Evolutionary conservation across 441 rosid genomes (phyloP).

Genomic region (Adansonia gregorii): DNA sequence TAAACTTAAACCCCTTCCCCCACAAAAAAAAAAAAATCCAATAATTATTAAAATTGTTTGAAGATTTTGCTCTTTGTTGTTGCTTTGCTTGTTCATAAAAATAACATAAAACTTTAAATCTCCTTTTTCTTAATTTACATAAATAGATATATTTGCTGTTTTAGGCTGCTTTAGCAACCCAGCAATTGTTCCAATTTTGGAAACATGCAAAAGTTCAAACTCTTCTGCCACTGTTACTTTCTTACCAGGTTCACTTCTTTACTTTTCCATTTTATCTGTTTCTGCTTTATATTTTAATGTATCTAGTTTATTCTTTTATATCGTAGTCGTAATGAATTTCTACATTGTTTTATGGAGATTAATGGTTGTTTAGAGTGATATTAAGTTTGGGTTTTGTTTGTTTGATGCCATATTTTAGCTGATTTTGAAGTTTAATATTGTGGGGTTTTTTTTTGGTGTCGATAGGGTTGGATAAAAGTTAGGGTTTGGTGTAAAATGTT

Average conservation of each 20-base stretch:
- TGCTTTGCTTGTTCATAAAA: slow-evolving; percentile 14
- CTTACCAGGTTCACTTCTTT: slow-evolving; percentile 31
- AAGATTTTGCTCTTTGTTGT: not conserved
- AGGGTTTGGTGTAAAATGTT: slow-evolving; percentile 38
- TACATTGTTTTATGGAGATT: not conserved
- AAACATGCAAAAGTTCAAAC: slow-evolving; percentile 30
- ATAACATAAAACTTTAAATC: not conserved
- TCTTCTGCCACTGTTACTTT: slow-evolving; percentile 14
- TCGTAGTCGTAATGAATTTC: not conserved
- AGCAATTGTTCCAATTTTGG: slow-evolving; percentile 12
- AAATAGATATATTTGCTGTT: not conserved
- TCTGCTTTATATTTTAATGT: not conserved
- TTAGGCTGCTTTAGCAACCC: slow-evolving; percentile 11
- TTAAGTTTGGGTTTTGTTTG: not conserved
- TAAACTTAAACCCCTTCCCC: not conserved
- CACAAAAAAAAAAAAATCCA: too few species aligned
- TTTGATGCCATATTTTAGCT: slow-evolving; percentile 12
- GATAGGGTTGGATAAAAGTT: slow-evolving; percentile 29
- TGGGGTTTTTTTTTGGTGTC: slow-evolving; percentile 2
- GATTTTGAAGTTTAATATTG: slow-evolving; percentile 12
- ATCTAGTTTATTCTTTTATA: not conserved
- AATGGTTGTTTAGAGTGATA: not conserved
- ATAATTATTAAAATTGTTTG: too few species aligned
- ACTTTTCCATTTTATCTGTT: not conserved
- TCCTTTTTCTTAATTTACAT: not conserved